phyloP scores from a whole-genome alignment of 495 filamentous ascomycete genomes.

The Trichocladium antarcticum region DNA sequence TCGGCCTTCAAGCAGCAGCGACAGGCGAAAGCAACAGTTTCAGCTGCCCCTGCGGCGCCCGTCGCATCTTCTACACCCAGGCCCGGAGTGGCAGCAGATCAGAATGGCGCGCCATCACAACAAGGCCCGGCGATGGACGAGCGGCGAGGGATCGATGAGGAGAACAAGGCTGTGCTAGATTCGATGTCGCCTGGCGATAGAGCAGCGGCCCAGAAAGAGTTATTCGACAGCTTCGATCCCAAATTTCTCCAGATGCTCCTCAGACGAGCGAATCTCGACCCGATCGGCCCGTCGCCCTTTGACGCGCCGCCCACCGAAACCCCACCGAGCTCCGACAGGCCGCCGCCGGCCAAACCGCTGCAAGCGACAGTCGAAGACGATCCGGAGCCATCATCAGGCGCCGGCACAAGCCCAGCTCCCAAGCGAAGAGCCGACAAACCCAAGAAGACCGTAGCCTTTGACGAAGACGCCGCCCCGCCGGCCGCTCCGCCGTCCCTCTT shows the following conservation, averaged over 20 bases:
- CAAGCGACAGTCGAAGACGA: constrained; percentile 14
- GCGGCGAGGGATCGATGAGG: constrained; percentile 59
- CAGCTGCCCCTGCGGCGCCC: background rate
- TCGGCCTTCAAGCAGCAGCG: constrained; percentile 72
- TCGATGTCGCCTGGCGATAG: constrained; percentile 78
- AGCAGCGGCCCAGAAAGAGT: constrained; percentile 58
- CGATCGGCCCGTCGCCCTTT: constrained; percentile 26
- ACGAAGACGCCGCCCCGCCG: constrained; percentile 20
- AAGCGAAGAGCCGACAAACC: constrained; percentile 10
- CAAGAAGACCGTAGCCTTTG: constrained; percentile 21
- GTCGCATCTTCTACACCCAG: background rate
- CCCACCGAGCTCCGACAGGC: background rate
- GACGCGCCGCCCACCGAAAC: constrained; percentile 12
- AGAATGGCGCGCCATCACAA: background rate
- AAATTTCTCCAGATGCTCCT: constrained; percentile 65
- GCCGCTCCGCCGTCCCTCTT: constrained; percentile 45
- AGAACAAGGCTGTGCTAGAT: constrained; percentile 64
- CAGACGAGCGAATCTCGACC: constrained; percentile 64
- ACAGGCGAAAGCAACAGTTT: constrained; percentile 19
- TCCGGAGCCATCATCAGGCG: background rate
- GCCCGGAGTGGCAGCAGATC: background rate
- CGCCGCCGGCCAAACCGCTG: constrained; percentile 13
- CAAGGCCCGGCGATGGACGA: constrained; percentile 34
- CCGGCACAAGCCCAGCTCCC: background rate
- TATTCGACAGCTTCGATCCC: constrained; percentile 58